Evolutionary conservation across 345 rosid genomes (phyloP), one percentile per base, ranked within the genome.

Genomic region (Citrus inodora): DNA sequence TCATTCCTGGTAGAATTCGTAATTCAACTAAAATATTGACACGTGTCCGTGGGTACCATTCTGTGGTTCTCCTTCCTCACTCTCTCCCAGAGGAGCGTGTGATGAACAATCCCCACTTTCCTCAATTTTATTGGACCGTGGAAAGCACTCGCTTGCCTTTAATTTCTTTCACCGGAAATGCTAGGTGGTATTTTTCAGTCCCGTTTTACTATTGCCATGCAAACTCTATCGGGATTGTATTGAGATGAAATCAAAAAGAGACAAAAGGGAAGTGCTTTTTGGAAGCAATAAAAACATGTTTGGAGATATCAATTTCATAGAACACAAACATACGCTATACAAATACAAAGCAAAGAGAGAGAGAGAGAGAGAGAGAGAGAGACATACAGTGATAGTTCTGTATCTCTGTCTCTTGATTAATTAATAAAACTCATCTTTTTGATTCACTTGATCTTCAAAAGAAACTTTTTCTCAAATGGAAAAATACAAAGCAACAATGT

Each of bases 1-100:
- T 76, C 78, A 58, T 59, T 80, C 81, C 83, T 84, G 63, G 63
- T 69, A 73, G 75, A 87, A 65, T 82, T 65, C 75, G 82, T 81
- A 71, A 27, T 40, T 81, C 69, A 69, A 70, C 77, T 85, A 67
- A 32, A 30, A 30, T 77, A 51, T 19, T 67, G 70, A 83, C 86
- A 83, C 82, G 81, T 88, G 87, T 85, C 79, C 37, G 60, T 61
- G 75, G 70, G 74, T 30, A 77, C 83, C 71, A 75, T 71, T 10
- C 48, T 51, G 6, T 37, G 0, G 6, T 10, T 11, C 28, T 37
- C 35, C 1, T 63, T 3, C 3, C 7, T 60, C 71, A 72, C 76
- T 5, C 61, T 13, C n/a, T 60, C 33, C 27, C 46, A 1, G 3
- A 16, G 58, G 7, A 46, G 69, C 78, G 80, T 71, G 24, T 42